phyloP scores from a whole-genome alignment of 768 basidiomycete genomes.

The Jaapia argillacea region DNA sequence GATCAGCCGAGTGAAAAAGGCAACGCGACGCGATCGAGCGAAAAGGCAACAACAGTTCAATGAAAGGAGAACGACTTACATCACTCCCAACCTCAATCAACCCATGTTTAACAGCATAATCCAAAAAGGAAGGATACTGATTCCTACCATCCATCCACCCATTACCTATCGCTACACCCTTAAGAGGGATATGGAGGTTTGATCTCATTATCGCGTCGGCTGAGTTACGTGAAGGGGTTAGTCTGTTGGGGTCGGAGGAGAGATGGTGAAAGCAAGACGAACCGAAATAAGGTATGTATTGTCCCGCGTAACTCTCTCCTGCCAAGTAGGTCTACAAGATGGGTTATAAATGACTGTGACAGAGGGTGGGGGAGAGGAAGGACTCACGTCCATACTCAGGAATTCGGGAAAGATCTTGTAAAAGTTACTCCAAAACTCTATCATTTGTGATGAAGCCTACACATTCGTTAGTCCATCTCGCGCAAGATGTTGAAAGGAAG shows the following conservation, averaged over 20 bases:
- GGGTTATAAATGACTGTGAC: not conserved
- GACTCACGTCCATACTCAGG: slow-evolving; percentile 65
- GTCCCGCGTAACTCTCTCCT: slow-evolving; percentile 95
- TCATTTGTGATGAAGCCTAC: slow-evolving; percentile 73
- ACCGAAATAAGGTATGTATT: slow-evolving; percentile 97
- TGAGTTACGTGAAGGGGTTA: too few species aligned
- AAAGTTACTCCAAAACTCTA: slow-evolving; percentile 82
- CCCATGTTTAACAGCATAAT: slow-evolving; percentile 74
- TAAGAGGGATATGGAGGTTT: slow-evolving; percentile 48
- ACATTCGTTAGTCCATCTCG: slow-evolving; percentile 7
- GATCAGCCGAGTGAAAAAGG: not conserved
- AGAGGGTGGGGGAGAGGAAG: not conserved
- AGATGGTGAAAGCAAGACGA: slow-evolving; percentile 12
- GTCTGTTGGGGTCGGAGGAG: too few species aligned
- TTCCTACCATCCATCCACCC: slow-evolving; percentile 90
- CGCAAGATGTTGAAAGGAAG: not conserved
- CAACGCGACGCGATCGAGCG: too few species aligned
- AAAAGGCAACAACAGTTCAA: too few species aligned
- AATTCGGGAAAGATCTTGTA: slow-evolving; percentile 91
- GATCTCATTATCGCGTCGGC: slow-evolving; percentile 70
- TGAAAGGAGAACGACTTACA: slow-evolving; percentile 27
- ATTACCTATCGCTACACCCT: slow-evolving; percentile 88
- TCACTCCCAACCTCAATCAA: slow-evolving; percentile 64
- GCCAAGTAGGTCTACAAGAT: slow-evolving; percentile 79
- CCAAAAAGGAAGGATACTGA: slow-evolving; percentile 87